Percentiles rank a stretch among this genome's conserved stretches.
Conservation (phyloP, 352 stramenopile genomes). For the Globisporangium sylvaticum region DNA sequence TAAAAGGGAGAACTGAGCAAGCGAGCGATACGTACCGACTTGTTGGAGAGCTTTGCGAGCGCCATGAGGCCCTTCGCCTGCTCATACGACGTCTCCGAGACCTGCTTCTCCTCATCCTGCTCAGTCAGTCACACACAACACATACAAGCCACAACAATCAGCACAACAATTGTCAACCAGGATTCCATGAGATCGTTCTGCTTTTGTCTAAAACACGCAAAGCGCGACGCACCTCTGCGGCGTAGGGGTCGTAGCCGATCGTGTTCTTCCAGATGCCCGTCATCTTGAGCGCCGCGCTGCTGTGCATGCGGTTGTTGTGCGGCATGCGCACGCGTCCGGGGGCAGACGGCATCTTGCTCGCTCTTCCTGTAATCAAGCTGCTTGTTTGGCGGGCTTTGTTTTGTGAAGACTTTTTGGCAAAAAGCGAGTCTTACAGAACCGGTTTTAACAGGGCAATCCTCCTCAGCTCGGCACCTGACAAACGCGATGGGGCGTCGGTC, state of each 20-base stretch:
- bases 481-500: too few relatives aligned
- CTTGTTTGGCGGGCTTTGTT: not conserved
- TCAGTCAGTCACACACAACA: constrained; percentile 1
- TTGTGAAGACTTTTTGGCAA: not conserved
- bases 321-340: constrained; percentile 92
- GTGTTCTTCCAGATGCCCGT: constrained; percentile 96
- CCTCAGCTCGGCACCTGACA: too few relatives aligned
- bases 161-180: not conserved
- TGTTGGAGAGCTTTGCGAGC: constrained; percentile 93
- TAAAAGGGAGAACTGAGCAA: not conserved
- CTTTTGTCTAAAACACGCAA: not conserved
- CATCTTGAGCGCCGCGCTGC: constrained; percentile 91
- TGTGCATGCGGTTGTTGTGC: constrained; percentile 97
- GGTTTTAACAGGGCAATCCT: too few relatives aligned
- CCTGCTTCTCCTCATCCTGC: constrained; percentile 51
- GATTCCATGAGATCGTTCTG: not conserved
- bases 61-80: constrained; percentile 92
- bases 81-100: constrained; percentile 74
- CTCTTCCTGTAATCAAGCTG: not conserved
- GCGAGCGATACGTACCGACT: constrained; percentile 52
- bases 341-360: constrained; percentile 77
- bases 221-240: constrained; percentile 30
- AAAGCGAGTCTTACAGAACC: too few relatives aligned
- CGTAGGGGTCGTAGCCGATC: constrained; percentile 96
- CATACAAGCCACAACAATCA: not conserved